Percentiles rank a stretch among this genome's conserved stretches.
phyloP scores from a whole-genome alignment of 2,329 filamentous ascomycete genomes.

The Penicillium sp. region DNA sequence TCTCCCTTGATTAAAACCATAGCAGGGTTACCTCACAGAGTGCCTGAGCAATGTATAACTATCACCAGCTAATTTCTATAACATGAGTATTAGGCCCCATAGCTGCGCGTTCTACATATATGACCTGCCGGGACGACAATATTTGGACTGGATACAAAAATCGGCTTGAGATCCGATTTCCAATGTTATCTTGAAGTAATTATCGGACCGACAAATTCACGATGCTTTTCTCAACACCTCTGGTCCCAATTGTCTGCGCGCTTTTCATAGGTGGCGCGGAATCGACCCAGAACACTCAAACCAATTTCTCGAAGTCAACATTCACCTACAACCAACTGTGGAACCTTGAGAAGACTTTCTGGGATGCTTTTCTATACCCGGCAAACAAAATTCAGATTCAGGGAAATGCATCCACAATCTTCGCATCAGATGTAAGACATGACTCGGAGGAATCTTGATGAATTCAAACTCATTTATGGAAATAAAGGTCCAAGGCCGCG shows the following conservation, averaged over 20 bases:
- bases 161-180: not conserved
- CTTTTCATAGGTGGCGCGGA: not conserved
- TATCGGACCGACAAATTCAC: not conserved
- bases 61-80: not conserved
- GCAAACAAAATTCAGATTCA: slow-evolving; percentile 23
- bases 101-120: not conserved
- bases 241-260: not conserved
- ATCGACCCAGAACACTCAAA: not conserved
- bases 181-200: not conserved
- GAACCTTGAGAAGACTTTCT: slow-evolving; percentile 24
- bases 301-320: not conserved
- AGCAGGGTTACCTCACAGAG: no score
- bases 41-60: no score
- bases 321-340: slow-evolving; percentile 25
- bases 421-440: slow-evolving; percentile 19
- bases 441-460: not conserved
- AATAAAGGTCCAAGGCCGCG: slow-evolving; percentile 26
- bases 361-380: slow-evolving; percentile 28
- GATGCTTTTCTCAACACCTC: not conserved
- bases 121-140: not conserved
- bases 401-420: slow-evolving; percentile 22
- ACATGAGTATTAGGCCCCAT: not conserved
- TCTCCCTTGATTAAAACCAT: no score
- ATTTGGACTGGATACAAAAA: not conserved
- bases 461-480: not conserved